Conservation (phyloP, 1,284 basidiomycete species). For the Quambalaria eucalypti region DNA sequence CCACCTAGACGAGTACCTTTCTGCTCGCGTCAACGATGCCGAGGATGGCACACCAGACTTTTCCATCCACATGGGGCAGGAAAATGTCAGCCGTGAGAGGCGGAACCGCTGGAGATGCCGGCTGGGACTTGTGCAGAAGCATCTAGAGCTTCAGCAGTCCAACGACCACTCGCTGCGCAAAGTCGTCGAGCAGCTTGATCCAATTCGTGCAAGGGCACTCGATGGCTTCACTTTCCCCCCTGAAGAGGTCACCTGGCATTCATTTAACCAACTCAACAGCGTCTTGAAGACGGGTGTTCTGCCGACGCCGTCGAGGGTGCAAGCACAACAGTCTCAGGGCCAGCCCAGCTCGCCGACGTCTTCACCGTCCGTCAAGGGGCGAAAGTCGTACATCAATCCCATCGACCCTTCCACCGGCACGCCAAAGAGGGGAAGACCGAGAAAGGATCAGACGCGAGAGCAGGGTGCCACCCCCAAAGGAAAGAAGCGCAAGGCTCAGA, state of each 20-base stretch:
- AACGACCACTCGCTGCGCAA: no score
- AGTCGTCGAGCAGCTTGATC: no score
- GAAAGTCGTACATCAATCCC: background rate
- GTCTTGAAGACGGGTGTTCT: no score
- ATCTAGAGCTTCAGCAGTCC: no score
- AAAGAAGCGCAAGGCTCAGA: background rate
- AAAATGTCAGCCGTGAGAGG: background rate
- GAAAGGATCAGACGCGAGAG: background rate
- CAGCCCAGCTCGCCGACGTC: no score
- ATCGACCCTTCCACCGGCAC: background rate
- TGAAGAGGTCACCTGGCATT: no score
- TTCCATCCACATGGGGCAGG: background rate
- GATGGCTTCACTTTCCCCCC: no score
- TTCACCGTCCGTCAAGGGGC: background rate
- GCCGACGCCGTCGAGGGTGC: no score
- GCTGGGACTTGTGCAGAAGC: background rate
- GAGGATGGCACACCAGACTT: background rate
- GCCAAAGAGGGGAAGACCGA: background rate
- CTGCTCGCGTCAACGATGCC: no score
- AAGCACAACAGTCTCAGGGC: no score
- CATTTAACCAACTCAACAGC: no score
- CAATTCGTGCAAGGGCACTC: no score
- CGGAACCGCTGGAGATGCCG: background rate
- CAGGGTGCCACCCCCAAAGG: background rate
- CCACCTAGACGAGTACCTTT: background rate